These are phyloP conservation scores for Carallia pectinifolia DNA, from an alignment of 345 rosid genomes.

Conservation along the genomic window DNA sequence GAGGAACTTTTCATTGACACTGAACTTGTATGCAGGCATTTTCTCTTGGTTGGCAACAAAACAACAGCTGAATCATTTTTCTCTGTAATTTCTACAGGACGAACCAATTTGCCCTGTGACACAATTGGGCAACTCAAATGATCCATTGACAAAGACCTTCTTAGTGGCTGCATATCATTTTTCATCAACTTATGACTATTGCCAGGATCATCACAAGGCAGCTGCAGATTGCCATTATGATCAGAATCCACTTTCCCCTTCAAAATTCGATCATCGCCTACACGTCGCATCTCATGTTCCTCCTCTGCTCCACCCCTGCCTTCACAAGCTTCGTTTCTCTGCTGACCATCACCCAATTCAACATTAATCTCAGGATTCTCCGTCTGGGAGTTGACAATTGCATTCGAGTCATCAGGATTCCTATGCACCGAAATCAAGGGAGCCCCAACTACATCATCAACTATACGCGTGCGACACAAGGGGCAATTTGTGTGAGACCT, in stretches of 20 bases:
- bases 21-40: conserved; percentile 30
- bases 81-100: conserved; percentile 9
- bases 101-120: conserved; percentile 6
- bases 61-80: conserved; percentile 4
- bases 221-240: conserved; percentile 1
- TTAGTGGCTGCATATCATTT: conserved; percentile 15
- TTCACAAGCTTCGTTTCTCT: conserved; percentile 31
- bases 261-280: conserved; percentile 10
- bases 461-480: conserved; percentile 67
- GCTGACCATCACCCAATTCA: conserved; percentile 27
- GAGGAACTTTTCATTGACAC: conserved; percentile 42
- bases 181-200: neutral
- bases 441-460: conserved; percentile 15
- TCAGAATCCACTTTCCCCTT: conserved; percentile 19
- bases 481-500: conserved; percentile 85
- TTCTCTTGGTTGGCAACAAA: conserved; percentile 11
- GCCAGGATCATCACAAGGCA: neutral
- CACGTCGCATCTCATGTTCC: neutral
- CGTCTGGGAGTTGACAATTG: conserved; percentile 4
- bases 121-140: conserved; percentile 22
- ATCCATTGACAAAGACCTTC: conserved; percentile 44
- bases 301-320: conserved; percentile 38
- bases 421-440: conserved; percentile 27
- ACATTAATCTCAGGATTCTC: conserved; percentile 29
- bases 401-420: conserved; percentile 25